A percentile compares a stretch with the other conserved stretches of the same genome.
phyloP scores from a whole-genome alignment of 2,329 filamentous ascomycete genomes.

The Fusarium cicatricum region DNA sequence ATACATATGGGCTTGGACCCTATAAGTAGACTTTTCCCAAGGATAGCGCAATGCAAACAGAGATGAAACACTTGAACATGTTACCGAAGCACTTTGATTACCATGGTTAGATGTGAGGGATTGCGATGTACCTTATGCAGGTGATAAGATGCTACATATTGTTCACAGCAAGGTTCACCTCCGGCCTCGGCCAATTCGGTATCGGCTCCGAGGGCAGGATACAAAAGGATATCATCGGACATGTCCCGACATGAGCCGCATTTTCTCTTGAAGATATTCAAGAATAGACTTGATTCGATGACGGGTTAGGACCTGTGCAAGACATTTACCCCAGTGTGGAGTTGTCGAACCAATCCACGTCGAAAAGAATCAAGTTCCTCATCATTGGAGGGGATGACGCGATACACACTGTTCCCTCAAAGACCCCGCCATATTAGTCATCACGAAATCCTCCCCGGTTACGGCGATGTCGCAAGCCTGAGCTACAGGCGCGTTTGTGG shows the following conservation, averaged over 20 bases:
- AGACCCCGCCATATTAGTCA: conserved; percentile 38
- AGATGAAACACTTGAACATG: too few relatives aligned
- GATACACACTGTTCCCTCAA: conserved; percentile 9
- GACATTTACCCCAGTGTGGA: not conserved
- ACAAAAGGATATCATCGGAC: conserved; percentile 14
- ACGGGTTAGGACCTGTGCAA: not conserved
- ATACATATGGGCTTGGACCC: too few relatives aligned
- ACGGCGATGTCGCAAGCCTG: conserved; percentile 40
- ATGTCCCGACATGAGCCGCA: not conserved
- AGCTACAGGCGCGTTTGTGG: conserved; percentile 1
- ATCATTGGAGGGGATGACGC: conserved; percentile 40
- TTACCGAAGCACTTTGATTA: too few relatives aligned
- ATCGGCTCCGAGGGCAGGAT: too few relatives aligned
- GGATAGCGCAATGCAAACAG: too few relatives aligned
- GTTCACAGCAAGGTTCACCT: too few relatives aligned
- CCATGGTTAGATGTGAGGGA: too few relatives aligned
- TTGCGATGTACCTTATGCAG: too few relatives aligned
- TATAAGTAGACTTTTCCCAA: too few relatives aligned
- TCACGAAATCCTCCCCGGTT: conserved; percentile 17
- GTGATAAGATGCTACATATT: too few relatives aligned
- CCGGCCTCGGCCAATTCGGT: too few relatives aligned
- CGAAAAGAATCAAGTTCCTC: conserved; percentile 23
- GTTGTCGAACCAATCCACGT: conserved; percentile 34
- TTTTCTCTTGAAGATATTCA: not conserved
- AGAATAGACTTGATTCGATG: not conserved